These are phyloP conservation scores for Coemansia furcata DNA, from an alignment of 192 early-diverging fungal species.

Conservation along the genomic window DNA sequence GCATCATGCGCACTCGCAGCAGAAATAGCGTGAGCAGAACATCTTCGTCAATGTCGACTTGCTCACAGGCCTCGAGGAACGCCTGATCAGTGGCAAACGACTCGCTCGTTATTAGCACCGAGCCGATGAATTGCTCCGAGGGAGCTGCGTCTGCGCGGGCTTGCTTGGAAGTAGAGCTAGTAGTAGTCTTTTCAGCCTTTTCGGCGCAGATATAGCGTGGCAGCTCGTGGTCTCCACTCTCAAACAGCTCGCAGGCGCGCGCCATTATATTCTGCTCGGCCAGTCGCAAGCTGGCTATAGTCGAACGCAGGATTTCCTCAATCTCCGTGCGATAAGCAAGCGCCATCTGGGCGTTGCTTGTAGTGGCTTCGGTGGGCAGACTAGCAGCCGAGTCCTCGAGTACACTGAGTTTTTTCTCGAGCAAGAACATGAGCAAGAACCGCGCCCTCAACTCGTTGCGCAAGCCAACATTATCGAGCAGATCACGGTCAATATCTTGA, in stretches of 20 bases:
- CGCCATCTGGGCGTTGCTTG: constrained; percentile 48
- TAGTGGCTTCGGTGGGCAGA: not conserved
- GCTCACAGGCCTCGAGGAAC: constrained; percentile 22
- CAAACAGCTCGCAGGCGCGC: constrained; percentile 8
- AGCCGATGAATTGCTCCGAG: constrained; percentile 8
- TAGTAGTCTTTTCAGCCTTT: not conserved
- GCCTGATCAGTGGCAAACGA: constrained; percentile 22
- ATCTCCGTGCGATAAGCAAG: constrained; percentile 54
- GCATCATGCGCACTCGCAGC: constrained; percentile 5
- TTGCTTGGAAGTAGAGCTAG: not conserved
- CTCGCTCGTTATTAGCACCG: constrained; percentile 22
- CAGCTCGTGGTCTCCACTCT: constrained; percentile 6
- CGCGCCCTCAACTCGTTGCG: constrained; percentile 63
- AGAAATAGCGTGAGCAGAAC: constrained; percentile 30
- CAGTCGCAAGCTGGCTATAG: constrained; percentile 4
- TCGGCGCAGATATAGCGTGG: constrained; percentile 11
- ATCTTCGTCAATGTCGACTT: constrained; percentile 31
- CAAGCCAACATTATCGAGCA: constrained; percentile 46
- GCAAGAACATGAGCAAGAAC: constrained; percentile 45
- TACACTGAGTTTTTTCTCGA: constrained; percentile 41
- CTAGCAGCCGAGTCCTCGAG: constrained; percentile 10
- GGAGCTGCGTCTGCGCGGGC: not conserved
- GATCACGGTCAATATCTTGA: not conserved
- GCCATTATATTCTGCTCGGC: constrained; percentile 8
- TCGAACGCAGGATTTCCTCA: constrained; percentile 17